phyloP scores from a whole-genome alignment of 73 alveolate genomes.

The Breviolum minutum region DNA sequence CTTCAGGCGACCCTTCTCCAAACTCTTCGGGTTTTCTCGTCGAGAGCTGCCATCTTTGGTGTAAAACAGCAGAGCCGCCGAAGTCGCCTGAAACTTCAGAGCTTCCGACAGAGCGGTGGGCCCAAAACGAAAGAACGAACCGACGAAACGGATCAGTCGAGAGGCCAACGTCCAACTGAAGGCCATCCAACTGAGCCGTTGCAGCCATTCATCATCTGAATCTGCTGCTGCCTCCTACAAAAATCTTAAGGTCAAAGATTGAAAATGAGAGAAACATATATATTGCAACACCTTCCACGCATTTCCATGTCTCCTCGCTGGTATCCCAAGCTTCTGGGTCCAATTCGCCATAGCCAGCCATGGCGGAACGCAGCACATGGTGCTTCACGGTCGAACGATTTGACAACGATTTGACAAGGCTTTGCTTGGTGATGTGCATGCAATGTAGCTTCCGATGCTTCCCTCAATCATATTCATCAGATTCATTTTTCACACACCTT shows the following conservation, averaged over 20 bases:
- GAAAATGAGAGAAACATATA: background rate
- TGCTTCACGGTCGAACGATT: background rate
- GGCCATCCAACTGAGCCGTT: conserved; percentile 1
- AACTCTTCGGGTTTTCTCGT: background rate
- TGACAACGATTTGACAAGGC: background rate
- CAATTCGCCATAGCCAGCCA: conserved; percentile 2
- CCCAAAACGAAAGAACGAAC: too few species aligned
- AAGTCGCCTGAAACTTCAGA: background rate
- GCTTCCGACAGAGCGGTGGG: too few species aligned
- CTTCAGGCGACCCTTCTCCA: conserved; percentile 45
- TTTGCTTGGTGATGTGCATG: background rate
- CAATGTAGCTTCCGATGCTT: background rate
- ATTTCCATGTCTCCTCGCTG: background rate
- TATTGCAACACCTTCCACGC: background rate
- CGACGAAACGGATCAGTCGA: background rate
- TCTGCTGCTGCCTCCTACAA: background rate
- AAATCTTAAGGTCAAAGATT: background rate
- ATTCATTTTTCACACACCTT: too few species aligned
- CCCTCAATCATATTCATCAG: too few species aligned
- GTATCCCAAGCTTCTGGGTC: background rate
- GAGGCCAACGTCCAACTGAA: conserved; percentile 9
- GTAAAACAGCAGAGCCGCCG: background rate
- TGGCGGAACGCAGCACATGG: background rate
- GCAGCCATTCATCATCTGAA: conserved; percentile 3
- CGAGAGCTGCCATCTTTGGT: background rate